Percentiles rank a stretch among this genome's conserved stretches.
Conservation (phyloP, 2,329 filamentous ascomycete genomes). For the Neocucurbitaria cava region DNA sequence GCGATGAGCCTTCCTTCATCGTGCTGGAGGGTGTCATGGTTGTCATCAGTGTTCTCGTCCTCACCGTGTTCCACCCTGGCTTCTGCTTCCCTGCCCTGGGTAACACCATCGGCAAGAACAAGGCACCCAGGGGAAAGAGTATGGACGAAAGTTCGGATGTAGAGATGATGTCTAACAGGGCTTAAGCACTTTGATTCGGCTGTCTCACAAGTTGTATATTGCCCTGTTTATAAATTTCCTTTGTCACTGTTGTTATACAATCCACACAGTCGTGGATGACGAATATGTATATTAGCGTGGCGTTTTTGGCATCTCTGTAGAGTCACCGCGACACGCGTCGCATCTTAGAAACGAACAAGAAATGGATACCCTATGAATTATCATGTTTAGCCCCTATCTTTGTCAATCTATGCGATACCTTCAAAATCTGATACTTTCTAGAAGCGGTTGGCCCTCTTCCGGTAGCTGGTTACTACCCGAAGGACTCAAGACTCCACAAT, state of each 20-base stretch:
- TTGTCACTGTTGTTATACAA: background rate
- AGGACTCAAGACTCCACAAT: too few species aligned
- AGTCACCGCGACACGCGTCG: background rate
- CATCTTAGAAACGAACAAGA: background rate
- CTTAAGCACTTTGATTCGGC: background rate
- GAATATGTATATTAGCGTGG: background rate
- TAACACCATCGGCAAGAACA: slow-evolving; percentile 24
- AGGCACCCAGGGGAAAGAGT: slow-evolving; percentile 17
- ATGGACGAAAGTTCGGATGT: slow-evolving; percentile 23
- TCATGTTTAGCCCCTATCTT: too few species aligned
- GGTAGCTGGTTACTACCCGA: too few species aligned
- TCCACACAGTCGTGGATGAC: background rate
- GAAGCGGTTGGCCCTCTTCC: too few species aligned
- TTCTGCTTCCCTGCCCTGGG: slow-evolving; percentile 46
- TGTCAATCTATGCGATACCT: too few species aligned
- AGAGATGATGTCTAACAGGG: slow-evolving; percentile 17
- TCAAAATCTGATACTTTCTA: too few species aligned
- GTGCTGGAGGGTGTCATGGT: slow-evolving; percentile 63
- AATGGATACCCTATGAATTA: background rate
- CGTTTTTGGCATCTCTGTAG: background rate
- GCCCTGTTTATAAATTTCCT: background rate
- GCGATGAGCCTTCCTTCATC: slow-evolving; percentile 58
- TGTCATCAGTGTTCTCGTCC: slow-evolving; percentile 51
- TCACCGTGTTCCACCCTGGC: slow-evolving; percentile 59
- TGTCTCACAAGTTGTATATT: background rate